Base-by-base conservation (phyloP, 495 filamentous ascomycete genomes). In the Tuber borchii region DNA sequence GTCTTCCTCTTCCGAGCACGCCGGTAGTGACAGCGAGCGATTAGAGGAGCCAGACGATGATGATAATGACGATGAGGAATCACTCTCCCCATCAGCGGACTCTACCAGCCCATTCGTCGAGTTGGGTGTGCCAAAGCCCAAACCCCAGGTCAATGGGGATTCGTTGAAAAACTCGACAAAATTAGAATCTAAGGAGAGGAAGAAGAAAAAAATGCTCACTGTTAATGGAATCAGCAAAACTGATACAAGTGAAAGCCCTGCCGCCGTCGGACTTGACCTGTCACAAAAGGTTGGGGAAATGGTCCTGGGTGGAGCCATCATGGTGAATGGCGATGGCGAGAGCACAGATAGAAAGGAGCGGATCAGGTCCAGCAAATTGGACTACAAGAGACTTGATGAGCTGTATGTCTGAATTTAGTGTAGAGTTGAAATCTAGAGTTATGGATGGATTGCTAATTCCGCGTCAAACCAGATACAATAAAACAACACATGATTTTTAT, bases 381-480 rank as follows among this genome's bases (percentile, higher is more conserved):
- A 83, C 10, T 83, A 75, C 37, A 83, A 80, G 40, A 79, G 81
- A 51, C 76, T 83, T n/a, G 81, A 83, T 74, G 80, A 83, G 61
- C 46, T 83, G 75, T 81, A 81, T 65, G 78, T 77, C 56, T 17
- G 56, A 31, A 65, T 31, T 65, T 65, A n/a, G 9, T 65, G 56
- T 65, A 31, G 56, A 17, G 10, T 65, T 31, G 56, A 31, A 31
- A 65, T 65, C 31, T 31, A 17, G n/a, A 65, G 56, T 72, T 39
- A 26, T 17, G 69, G 16, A 37, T 17, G 56, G 16, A 39, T 45
- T 61, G 40, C 22, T 61, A n/a, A 51, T 72, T 73, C 26, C 48
- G 40, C 34, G 34, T 31, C 45, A 39, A 22, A 65, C 51, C 56
- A 81, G 78, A 70, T 82, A 82, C 61, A 83, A 83, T 40, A 82